Evolutionary conservation across 495 filamentous ascomycete species (phyloP), one percentile per base, ranked within the genome.

Genomic region (Bryoglossum gracile): DNA sequence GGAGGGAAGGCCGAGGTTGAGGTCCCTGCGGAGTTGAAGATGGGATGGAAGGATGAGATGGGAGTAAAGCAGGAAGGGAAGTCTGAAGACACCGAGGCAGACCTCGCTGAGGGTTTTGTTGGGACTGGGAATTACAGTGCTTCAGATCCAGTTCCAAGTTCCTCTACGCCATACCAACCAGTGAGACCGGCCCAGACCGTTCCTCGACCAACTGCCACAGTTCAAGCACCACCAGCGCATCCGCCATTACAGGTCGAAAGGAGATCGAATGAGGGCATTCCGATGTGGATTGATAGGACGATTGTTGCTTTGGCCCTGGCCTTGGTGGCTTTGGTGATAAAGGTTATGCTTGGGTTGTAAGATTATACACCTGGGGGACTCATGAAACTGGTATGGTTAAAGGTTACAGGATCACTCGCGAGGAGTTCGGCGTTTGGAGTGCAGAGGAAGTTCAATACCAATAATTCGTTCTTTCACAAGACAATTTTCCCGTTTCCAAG

Each of bases 251-350:
- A 43, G 24, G 18, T 34, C 19, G 28, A 11, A 16, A 42, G 40
- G 22, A 28, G 34, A 36, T 60, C 54, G 26, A 61, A 65, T 44
- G 68, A 64, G 16, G 71, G 60, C 30, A 66, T 76, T n/a, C 67
- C 77, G 8, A 58, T 69, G 6, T 82, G 79, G 80, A 59, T 83
- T n/a, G 80, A 83, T 59, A 66, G 73, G 43, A 54, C 74, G 23
- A 83, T 83, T 45, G 68, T 69, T 23, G 71, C 73, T 14, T 44
- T 83, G 19, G 60, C 74, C 1, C 63, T 75, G 3, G 45, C 74
- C 19, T 57, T 83, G 28, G 63, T 71, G 2, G 72, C 75, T 9
- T 70, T 80, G 62, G 46, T 80, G 1, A 25, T 74, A 41, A 80
- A 78, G 53, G 59, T 67, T 23, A 44, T 67, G 37, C 44, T 66